phyloP scores from a whole-genome alignment of 75 land plant genomes.

The Azolla pinnata region DNA sequence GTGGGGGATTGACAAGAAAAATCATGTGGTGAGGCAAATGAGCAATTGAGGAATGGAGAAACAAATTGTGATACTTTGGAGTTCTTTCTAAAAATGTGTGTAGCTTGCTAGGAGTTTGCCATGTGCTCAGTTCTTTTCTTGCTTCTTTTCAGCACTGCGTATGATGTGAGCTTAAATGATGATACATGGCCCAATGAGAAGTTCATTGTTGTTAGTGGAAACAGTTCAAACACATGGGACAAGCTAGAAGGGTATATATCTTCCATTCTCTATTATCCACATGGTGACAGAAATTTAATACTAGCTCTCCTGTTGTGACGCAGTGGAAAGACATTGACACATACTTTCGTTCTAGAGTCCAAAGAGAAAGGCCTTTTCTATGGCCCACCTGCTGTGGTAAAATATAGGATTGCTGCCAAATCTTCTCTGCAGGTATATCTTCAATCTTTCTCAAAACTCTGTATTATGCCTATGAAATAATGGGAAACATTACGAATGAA shows the following conservation, averaged over 20 bases:
- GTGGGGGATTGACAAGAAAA: no score
- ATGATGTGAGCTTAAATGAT: slow-evolving; percentile 74
- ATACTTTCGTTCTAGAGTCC: slow-evolving; percentile 70
- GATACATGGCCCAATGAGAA: slow-evolving; percentile 55
- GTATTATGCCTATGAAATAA: no score
- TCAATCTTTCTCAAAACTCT: no score
- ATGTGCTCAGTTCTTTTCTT: no score
- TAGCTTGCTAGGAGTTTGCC: background rate
- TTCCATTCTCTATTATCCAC: background rate
- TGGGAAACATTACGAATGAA: no score
- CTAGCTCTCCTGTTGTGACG: background rate
- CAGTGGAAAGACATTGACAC: slow-evolving; percentile 58
- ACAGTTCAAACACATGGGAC: slow-evolving; percentile 70
- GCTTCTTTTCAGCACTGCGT: slow-evolving; percentile 68
- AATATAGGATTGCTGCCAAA: slow-evolving; percentile 68
- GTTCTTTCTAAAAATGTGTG: background rate
- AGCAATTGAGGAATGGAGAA: no score
- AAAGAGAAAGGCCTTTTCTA: slow-evolving; percentile 47
- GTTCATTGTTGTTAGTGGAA: slow-evolving; percentile 63
- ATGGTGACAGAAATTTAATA: background rate
- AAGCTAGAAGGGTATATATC: slow-evolving; percentile 68
- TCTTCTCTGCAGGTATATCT: slow-evolving; percentile 56
- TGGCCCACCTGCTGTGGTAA: slow-evolving; percentile 68
- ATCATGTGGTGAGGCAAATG: no score
- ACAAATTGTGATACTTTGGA: background rate